phyloP scores from a whole-genome alignment of 768 basidiomycete genomes.

The Mrakia gelida region DNA sequence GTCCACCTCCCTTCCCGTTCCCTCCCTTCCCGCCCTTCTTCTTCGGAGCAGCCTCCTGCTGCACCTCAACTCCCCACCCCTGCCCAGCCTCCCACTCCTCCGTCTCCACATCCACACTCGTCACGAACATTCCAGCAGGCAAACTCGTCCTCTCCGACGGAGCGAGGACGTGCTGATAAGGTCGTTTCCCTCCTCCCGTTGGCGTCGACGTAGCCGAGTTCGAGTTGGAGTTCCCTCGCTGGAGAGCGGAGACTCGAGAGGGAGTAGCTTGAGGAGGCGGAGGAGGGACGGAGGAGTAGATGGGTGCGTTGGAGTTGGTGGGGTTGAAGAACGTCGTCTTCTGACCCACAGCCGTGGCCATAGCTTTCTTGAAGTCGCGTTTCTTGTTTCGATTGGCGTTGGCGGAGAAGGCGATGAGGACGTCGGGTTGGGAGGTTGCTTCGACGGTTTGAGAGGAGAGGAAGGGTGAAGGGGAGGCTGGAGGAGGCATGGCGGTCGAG shows the following conservation, averaged over 20 bases:
- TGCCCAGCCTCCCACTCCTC: constrained; percentile 21
- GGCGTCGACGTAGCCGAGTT: not conserved
- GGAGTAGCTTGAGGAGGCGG: constrained; percentile 2
- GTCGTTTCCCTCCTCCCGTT: not conserved
- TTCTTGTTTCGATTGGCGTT: constrained; percentile 18
- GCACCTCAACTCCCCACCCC: not conserved
- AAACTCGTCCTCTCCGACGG: not conserved
- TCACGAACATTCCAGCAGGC: constrained; percentile 28
- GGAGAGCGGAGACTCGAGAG: not conserved
- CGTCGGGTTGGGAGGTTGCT: not conserved
- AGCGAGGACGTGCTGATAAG: constrained; percentile 2
- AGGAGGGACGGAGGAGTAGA: constrained; percentile 20
- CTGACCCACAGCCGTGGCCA: constrained; percentile 1
- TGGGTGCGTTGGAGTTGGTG: not conserved
- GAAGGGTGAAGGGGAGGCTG: not conserved
- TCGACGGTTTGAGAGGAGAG: not conserved
- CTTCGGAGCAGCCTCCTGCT: not conserved
- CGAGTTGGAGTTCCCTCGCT: not conserved
- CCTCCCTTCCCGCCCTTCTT: not conserved
- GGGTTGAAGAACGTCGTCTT: not conserved
- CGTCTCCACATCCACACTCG: constrained; percentile 25
- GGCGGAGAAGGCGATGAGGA: not conserved
- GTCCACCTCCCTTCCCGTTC: not conserved
- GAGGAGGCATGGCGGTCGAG: not conserved
- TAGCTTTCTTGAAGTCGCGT: constrained; percentile 20